Evolutionary conservation across 2,329 filamentous ascomycete genomes (phyloP).

Genomic region (Venturia effusa): DNA sequence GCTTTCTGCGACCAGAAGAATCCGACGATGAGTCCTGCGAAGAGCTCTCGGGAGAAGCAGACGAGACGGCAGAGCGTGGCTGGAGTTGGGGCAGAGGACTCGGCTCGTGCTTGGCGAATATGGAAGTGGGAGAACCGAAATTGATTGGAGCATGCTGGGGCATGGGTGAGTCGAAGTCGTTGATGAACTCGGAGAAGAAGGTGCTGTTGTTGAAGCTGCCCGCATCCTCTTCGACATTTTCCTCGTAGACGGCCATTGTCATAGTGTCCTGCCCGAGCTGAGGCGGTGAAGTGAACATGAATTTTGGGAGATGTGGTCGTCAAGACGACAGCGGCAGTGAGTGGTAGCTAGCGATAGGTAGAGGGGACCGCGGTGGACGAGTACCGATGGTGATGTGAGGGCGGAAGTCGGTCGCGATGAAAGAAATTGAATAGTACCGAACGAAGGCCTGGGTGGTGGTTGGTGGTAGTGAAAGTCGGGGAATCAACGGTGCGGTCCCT

Average conservation of each 20-base stretch:
- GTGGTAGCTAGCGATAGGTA: background rate
- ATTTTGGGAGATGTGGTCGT: background rate
- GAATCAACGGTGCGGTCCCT: background rate
- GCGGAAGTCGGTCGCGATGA: background rate
- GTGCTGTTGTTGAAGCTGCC: background rate
- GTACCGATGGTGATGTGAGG: background rate
- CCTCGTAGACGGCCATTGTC: background rate
- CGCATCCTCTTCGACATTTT: background rate
- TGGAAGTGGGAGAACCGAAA: slow-evolving; percentile 4
- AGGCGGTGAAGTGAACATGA: slow-evolving; percentile 5
- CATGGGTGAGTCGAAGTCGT: slow-evolving; percentile 4
- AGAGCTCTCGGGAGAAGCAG: slow-evolving; percentile 28
- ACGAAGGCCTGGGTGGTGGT: background rate
- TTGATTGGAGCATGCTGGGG: slow-evolving; percentile 4
- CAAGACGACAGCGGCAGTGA: background rate
- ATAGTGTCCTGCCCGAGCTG: background rate
- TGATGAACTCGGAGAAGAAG: slow-evolving; percentile 6
- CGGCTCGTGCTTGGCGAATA: background rate
- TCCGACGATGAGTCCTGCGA: slow-evolving; percentile 32
- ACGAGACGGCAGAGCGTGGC: slow-evolving; percentile 16
- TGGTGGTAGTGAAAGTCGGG: background rate
- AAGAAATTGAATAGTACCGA: background rate
- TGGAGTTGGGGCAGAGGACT: slow-evolving; percentile 11
- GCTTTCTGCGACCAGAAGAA: slow-evolving; percentile 28
- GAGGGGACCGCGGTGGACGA: background rate